Base-by-base conservation (phyloP, 225 moss, liverwort and hornwort genomes). In the Straminergon stramineum region DNA sequence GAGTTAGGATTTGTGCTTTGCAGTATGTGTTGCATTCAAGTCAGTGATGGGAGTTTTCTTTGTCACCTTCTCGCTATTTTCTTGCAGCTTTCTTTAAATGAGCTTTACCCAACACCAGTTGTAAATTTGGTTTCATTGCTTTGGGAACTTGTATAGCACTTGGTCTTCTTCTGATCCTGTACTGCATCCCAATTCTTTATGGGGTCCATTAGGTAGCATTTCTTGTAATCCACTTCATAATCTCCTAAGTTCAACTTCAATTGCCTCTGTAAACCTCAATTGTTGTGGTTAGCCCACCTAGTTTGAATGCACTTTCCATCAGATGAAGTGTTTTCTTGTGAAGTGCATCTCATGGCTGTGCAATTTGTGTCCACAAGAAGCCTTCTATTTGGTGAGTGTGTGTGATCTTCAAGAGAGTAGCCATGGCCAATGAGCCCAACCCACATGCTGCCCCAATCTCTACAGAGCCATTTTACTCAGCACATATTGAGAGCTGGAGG, bases 31-130 rank as follows among this genome's bases (percentile, higher is more conserved):
- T 27, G 41, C 26, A 41, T 39, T 39, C 39, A 69, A 24, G 43
- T 13, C 7, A 70, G 7, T 39, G 13, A 70, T n/a, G 70, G 22
- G 70, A 70, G 70, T 39, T 69, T 23, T 7, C 6, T 35, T 23
- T 37, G n/a, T 35, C 53, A 34, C 3, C 22, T 55, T 55, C 55
- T 22, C 78, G 55, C 7, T 55, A 8, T 35, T 22, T 51, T 5
- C 53, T 53, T 32, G 34, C 22, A 35, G 14, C 21, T 15, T 23
- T 79, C 10, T 4, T 15, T 2, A 5, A 12, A 15, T 5, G 23
- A 6, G 37, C 5, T 21, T 55, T 56, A 14, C 6, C 6, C 3
- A 34, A 10, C 3, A 0, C 4, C 3, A 0, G 1, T 11, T 6
- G 6, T 45, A 7, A 11, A 2, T 71, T 15, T 15, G 2, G 16